Base-by-base conservation (phyloP, 306 rosid genomes). In the Castanospermum australe region DNA sequence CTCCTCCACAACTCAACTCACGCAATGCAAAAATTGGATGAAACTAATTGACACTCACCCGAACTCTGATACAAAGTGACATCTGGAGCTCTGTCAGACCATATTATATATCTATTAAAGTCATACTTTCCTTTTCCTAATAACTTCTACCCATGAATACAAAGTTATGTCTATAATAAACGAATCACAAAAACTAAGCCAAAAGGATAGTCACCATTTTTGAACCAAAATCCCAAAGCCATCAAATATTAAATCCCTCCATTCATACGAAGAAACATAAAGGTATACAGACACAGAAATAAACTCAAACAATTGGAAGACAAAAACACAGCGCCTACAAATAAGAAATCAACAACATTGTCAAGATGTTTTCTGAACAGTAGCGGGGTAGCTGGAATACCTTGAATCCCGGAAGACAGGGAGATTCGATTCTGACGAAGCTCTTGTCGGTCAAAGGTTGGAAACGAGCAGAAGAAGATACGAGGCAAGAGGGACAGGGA, bases 391-490 rank as follows among this genome's bases (percentile, higher is more conserved):
- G 21, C 5, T 52, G 71, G 51, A 78, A 64, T 76, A 92, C 97
- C 88, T 85, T 87, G 73, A 83, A 81, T 39, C 82, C 72, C 52
- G 24, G 77, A 64, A 80, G 67, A 62, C 24, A 57, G 50, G 85
- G 71, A 57, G 85, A 75, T 61, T 80, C 72, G 20, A 51, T 55
- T 47, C 67, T 52, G 66, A 71, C 67, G n/a, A 77, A 60, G 36
- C 32, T 76, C 73, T 39, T 78, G 83, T 64, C 72, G 7, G 78
- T 20, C 33, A 88, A 22, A 82, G 70, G 74, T 33, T 69, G 91
- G 76, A 87, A 83, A 50, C 72, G 84, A 76, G 84, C 15, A 54
- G 88, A 82, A 36, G 93, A 74, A 57, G 93, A 86, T 47, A 88
- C 35, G 60, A 89, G 83, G 81, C 76, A 81, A 66, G 88, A 89